Percentiles rank a stretch among this genome's conserved stretches.
These are phyloP conservation scores for Lantana camara DNA, from an alignment of 257 asterid species.

Conservation along the genomic window DNA sequence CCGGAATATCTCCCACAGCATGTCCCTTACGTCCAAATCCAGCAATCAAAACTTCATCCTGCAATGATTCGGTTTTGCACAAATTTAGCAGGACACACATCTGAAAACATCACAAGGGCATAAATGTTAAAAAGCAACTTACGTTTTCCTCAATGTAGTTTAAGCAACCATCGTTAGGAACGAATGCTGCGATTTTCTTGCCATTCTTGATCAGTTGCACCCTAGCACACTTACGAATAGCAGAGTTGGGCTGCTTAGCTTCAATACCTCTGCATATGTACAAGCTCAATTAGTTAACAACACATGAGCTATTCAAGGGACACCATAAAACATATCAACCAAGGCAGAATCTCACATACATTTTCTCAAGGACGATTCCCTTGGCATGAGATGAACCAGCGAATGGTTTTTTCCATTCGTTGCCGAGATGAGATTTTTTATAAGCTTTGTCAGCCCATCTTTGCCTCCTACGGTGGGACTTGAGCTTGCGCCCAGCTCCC, in stretches of 20 bases:
- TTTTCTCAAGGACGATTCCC: conserved; percentile 82
- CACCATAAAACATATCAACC: not conserved
- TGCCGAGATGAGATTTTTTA: conserved; percentile 78
- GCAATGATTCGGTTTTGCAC: conserved; percentile 16
- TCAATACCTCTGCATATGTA: conserved; percentile 61
- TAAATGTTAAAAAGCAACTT: conserved; percentile 23
- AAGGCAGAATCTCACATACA: conserved; percentile 59
- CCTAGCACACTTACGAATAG: conserved; percentile 79
- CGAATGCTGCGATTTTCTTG: conserved; percentile 83
- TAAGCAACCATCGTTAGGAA: conserved; percentile 82
- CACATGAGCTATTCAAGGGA: not conserved
- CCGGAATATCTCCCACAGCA: conserved; percentile 89
- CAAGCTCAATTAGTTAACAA: not conserved
- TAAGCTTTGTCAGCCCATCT: conserved; percentile 87
- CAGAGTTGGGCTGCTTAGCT: conserved; percentile 90
- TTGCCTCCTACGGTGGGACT: conserved; percentile 68
- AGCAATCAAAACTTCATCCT: conserved; percentile 87
- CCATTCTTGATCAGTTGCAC: conserved; percentile 85
- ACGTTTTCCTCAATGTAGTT: conserved; percentile 85
- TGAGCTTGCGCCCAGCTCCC: conserved; percentile 89
- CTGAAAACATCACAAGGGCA: not conserved
- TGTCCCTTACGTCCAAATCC: conserved; percentile 90
- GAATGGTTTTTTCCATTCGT: conserved; percentile 86
- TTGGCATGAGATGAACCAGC: conserved; percentile 85
- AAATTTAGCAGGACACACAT: not conserved